Evolutionary conservation across 352 stramenopile species (phyloP), one percentile per base, ranked within the genome.

Genomic region (Globisporangium solare): DNA sequence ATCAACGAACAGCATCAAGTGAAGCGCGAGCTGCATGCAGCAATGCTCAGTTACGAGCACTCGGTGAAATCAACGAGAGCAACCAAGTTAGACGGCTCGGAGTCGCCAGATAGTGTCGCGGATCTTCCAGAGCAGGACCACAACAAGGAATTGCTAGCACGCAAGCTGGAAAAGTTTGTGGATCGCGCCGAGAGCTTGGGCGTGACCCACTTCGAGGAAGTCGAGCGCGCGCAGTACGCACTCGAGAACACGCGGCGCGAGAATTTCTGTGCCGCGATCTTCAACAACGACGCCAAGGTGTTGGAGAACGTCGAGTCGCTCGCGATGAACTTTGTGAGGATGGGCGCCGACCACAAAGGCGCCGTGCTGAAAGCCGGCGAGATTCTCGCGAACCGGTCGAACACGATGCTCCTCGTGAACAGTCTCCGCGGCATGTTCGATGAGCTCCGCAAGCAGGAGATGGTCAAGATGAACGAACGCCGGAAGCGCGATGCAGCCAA

Each of bases 391-490:
- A 87, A 86, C 51, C 71, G 75, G n/a, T 86, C 79, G n/a, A 92
- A 92, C 59, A 92, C 81, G 70, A 71, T 92, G 66, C 64, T 89
- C 24, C 66, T 92, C 20, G 81, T 84, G 2, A 76, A 67, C 24
- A 88, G 68, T 47, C 65, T 92, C 18, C 67, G 81, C 17, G 67
- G 58, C 3, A 83, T 87, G 64, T 89, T 92, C 58, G 77, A 92
- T 45, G 73, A 89, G 47, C 61, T 89, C 48, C 76, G 81, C 41
- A 81, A 87, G 51, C 74, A 76, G 6, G 81, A 92, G 40, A 67
- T 92, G 5, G 76, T 82, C 53, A 92, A 92, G 51, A 87, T 92
- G 79, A 79, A 86, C 21, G 81, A 88, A 37, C 74, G 79, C 39
- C 63, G 81, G 2, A 71, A 69, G 6, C 81, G 79, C 17, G 79